Percentiles rank a stretch among this genome's conserved stretches.
phyloP scores from a whole-genome alignment of 495 filamentous ascomycete genomes.

The Haplographium delicatum region DNA sequence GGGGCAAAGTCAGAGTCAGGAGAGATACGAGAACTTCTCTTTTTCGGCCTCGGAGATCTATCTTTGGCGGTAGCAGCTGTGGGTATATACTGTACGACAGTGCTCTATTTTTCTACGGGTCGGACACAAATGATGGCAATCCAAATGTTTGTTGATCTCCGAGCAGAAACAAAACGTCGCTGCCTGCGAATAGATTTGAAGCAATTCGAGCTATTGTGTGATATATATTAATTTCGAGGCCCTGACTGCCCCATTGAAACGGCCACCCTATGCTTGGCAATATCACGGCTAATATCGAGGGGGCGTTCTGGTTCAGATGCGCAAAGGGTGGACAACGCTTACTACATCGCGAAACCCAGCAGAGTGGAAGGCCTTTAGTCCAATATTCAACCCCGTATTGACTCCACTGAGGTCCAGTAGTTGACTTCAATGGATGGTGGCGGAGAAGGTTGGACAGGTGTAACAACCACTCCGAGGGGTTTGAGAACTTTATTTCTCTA shows the following conservation, averaged over 20 bases:
- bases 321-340: slow-evolving; percentile 8
- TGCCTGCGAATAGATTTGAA: slow-evolving; percentile 10
- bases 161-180: slow-evolving; percentile 13
- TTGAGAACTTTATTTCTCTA: slow-evolving; percentile 1
- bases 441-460: neutral
- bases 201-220: slow-evolving; percentile 11
- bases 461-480: slow-evolving; percentile 7
- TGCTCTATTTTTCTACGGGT: too few species aligned
- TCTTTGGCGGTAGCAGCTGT: too few species aligned
- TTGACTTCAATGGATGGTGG: neutral
- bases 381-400: neutral
- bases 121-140: neutral
- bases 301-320: neutral
- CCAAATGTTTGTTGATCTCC: neutral
- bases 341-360: slow-evolving; percentile 15
- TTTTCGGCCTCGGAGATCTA: too few species aligned
- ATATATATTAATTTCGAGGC: slow-evolving; percentile 19
- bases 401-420: neutral
- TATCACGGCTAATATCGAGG: slow-evolving; percentile 18
- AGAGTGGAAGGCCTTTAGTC: slow-evolving; percentile 4
- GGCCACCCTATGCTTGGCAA: slow-evolving; percentile 10
- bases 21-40: neutral
- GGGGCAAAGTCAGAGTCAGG: neutral
- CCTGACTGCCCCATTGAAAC: slow-evolving; percentile 14
- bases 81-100: too few species aligned